Conservation (phyloP, 2,329 filamentous ascomycete genomes). For the Pochonia chlamydosporia region DNA sequence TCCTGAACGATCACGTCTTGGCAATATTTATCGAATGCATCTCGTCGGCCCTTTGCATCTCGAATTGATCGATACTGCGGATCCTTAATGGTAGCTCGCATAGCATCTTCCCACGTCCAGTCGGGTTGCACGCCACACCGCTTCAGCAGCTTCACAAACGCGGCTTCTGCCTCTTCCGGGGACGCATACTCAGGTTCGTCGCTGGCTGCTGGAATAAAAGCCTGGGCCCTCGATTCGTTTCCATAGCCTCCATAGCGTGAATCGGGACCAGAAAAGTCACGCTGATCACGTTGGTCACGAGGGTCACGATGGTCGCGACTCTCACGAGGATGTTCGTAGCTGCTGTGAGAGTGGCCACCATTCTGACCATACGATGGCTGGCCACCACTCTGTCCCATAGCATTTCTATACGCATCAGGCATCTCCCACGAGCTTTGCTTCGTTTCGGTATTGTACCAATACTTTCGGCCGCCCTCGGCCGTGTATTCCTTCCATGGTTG, state of each 20-base stretch:
- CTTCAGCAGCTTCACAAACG: slow-evolving; percentile 85
- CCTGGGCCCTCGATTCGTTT: slow-evolving; percentile 49
- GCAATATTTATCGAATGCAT: slow-evolving; percentile 92
- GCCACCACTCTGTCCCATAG: slow-evolving; percentile 43
- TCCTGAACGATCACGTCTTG: slow-evolving; percentile 86
- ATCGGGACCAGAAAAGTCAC: slow-evolving; percentile 39
- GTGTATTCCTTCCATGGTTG: slow-evolving; percentile 94
- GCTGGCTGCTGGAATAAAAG: slow-evolving; percentile 56
- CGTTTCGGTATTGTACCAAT: slow-evolving; percentile 92
- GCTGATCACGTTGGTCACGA: slow-evolving; percentile 29
- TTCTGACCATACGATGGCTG: slow-evolving; percentile 34
- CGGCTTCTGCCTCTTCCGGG: slow-evolving; percentile 83
- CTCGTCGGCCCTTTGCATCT: slow-evolving; percentile 83
- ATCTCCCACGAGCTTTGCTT: slow-evolving; percentile 94
- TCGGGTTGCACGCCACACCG: slow-evolving; percentile 82
- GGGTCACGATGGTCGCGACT: slow-evolving; percentile 30
- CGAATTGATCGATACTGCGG: slow-evolving; percentile 89
- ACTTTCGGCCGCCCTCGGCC: slow-evolving; percentile 78
- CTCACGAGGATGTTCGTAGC: slow-evolving; percentile 32
- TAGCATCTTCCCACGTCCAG: slow-evolving; percentile 87
- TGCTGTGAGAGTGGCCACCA: slow-evolving; percentile 29
- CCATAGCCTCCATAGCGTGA: slow-evolving; percentile 53
- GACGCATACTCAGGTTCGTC: slow-evolving; percentile 74
- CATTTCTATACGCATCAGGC: slow-evolving; percentile 74
- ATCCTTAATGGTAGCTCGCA: slow-evolving; percentile 82